Evolutionary conservation across 2,329 filamentous ascomycete genomes (phyloP), one percentile per base, ranked within the genome.

Genomic region (Nannizzia gypsea): DNA sequence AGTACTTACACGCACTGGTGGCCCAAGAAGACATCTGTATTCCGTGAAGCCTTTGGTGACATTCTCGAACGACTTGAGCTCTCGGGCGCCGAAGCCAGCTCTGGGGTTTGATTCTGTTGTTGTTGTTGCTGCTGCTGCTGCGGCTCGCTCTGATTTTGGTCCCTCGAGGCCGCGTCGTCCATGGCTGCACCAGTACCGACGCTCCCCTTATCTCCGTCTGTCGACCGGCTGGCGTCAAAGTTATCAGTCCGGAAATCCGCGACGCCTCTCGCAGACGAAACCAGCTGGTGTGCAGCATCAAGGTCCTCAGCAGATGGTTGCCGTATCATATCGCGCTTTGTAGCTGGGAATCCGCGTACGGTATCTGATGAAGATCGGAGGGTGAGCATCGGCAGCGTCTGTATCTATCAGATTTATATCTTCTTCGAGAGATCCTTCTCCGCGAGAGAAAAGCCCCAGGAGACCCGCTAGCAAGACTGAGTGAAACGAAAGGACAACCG

Each of bases 221-320:
- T 62, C 36, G 62, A 50, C 42, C 61, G 62, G 24, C 59, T 56
- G 31, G 58, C 55, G 6, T 59, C 60, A 1, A 64, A 58, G 55
- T 64, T 64, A 24, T 67, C 66, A 22, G 67, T 64, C 50, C 65
- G 66, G 34, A 66, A 66, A 57, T 71, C 72, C 44, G 74, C 72
- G 62, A 71, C 74, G 44, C 72, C 74, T 61, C 74, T 73, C 26
- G 76, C 74, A 4, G 76, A 78, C 3, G 76, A 77, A 54, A 77
- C 73, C 61, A 77, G 66, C 67, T 78, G 76, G 66, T 76, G 76
- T 59, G 76, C 76, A 61, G 76, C 75, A 64, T 77, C 76, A 48
- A 77, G 64, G 63, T 78, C 75, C 66, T 77, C 75, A 26, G 75
- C 75, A 3, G 75, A 77, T 2, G 74, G 75, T 61, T 77, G 73